Conservation (phyloP, 1,284 basidiomycete species). For the Apiotrichum domesticum region DNA sequence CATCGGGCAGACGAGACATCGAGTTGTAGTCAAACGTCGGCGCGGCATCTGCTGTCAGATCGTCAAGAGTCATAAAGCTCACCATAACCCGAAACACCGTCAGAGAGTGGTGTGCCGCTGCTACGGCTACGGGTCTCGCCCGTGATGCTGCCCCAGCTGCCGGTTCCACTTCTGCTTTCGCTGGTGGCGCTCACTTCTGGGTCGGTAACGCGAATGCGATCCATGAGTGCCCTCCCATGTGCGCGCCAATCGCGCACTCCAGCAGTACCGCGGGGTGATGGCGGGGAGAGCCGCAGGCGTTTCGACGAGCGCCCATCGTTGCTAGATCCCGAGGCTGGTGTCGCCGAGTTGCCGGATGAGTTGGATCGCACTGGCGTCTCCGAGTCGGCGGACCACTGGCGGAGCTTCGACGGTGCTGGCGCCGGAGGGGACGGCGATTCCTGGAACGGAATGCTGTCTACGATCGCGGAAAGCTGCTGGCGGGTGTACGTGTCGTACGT, state of each 20-base stretch:
- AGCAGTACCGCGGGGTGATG: slow-evolving; percentile 12
- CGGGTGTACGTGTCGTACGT: slow-evolving; percentile 85
- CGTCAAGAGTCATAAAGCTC: neutral
- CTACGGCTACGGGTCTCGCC: neutral
- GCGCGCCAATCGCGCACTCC: slow-evolving; percentile 32
- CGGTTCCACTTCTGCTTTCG: slow-evolving; percentile 23
- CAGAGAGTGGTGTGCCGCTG: neutral
- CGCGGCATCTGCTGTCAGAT: slow-evolving; percentile 14
- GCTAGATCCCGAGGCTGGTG: slow-evolving; percentile 12
- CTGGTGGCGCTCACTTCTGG: slow-evolving; percentile 31
- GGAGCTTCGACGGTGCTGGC: slow-evolving; percentile 47
- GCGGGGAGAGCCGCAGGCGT: slow-evolving; percentile 29
- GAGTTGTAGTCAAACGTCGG: slow-evolving; percentile 25
- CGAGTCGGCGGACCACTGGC: slow-evolving; percentile 20
- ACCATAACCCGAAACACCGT: slow-evolving; percentile 4
- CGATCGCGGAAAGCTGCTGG: slow-evolving; percentile 82
- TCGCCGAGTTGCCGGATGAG: slow-evolving; percentile 4
- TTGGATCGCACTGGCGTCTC: slow-evolving; percentile 5
- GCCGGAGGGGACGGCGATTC: slow-evolving; percentile 55
- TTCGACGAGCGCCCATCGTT: slow-evolving; percentile 31
- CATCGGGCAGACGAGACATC: slow-evolving; percentile 10
- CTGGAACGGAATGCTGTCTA: slow-evolving; percentile 78
- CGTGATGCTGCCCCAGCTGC: slow-evolving; percentile 6
- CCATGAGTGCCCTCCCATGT: slow-evolving; percentile 38
- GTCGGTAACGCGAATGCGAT: slow-evolving; percentile 35